These are phyloP conservation scores for Neurospora sp. DNA, from an alignment of 495 filamentous ascomycete species.

Conservation along the genomic window DNA sequence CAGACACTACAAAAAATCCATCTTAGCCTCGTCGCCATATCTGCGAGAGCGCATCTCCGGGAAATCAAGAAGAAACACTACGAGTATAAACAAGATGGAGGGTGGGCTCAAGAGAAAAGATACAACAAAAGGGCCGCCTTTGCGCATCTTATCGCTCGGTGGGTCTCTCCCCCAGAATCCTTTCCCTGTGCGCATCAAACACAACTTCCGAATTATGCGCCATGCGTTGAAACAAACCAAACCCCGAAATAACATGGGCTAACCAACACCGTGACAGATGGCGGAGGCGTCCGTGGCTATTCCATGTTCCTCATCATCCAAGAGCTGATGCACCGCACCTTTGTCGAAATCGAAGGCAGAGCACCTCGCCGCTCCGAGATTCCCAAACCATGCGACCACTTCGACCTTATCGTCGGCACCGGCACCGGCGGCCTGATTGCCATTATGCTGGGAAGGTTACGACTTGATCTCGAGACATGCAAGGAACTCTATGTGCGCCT, in stretches of 20 bases:
- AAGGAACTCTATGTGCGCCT: slow-evolving; percentile 92
- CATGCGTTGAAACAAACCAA: neutral
- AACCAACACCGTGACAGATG: slow-evolving; percentile 47
- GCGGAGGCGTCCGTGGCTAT: slow-evolving; percentile 92
- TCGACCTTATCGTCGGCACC: slow-evolving; percentile 90
- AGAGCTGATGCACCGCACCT: slow-evolving; percentile 90
- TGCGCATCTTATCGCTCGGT: slow-evolving; percentile 89
- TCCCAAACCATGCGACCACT: slow-evolving; percentile 95
- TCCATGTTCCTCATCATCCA: slow-evolving; percentile 93
- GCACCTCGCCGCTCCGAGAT: slow-evolving; percentile 79
- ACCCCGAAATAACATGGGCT: slow-evolving; percentile 3
- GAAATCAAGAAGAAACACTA: neutral
- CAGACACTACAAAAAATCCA: neutral
- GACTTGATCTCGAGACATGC: slow-evolving; percentile 89
- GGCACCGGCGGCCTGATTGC: slow-evolving; percentile 94
- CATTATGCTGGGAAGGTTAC: slow-evolving; percentile 86
- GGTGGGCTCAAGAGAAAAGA: slow-evolving; percentile 56
- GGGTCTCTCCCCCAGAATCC: slow-evolving; percentile 23
- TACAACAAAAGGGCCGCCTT: slow-evolving; percentile 85
- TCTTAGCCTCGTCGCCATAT: neutral
- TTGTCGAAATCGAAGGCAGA: slow-evolving; percentile 73
- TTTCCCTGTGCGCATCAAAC: neutral
- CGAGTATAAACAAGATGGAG: slow-evolving; percentile 10
- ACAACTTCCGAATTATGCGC: neutral
- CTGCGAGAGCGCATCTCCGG: neutral